Percentiles rank a stretch among this genome's conserved stretches.
phyloP scores from a whole-genome alignment of 345 rosid genomes.

The Salix dunnii region DNA sequence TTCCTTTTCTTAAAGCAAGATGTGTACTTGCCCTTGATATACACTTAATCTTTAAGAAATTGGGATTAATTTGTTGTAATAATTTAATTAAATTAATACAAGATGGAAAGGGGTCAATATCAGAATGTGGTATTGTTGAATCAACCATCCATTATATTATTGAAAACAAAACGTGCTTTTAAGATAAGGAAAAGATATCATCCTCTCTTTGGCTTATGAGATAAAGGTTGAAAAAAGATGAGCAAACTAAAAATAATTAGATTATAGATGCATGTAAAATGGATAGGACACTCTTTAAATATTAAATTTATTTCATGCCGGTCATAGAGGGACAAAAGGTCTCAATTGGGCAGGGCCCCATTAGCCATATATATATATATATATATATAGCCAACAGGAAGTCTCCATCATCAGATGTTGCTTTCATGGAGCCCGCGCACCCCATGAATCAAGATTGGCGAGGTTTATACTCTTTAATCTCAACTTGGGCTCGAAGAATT shows the following conservation, averaged over 20 bases:
- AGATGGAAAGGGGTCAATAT: not conserved
- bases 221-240: not conserved
- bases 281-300: not conserved
- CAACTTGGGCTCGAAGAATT: not conserved
- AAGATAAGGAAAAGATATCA: not conserved
- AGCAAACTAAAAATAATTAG: not conserved
- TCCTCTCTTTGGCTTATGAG: not conserved
- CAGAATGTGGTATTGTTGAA: not conserved
- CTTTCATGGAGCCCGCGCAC: constrained; percentile 6
- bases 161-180: constrained; percentile 1
- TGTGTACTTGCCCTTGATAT: not conserved
- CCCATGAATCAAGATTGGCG: constrained; percentile 1
- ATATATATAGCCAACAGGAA: not conserved
- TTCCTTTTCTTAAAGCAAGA: not conserved
- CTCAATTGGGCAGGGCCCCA: constrained; percentile 15
- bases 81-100: not conserved
- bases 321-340: constrained; percentile 30
- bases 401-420: constrained; percentile 20
- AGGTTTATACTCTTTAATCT: not conserved
- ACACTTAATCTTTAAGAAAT: not conserved
- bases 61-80: not conserved
- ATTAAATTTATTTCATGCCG: constrained; percentile 12
- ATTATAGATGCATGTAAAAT: constrained; percentile 10
- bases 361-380: not conserved
- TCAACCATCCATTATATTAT: not conserved